Conservation (phyloP, 768 basidiomycete species). For the Naganishia randhawae region DNA sequence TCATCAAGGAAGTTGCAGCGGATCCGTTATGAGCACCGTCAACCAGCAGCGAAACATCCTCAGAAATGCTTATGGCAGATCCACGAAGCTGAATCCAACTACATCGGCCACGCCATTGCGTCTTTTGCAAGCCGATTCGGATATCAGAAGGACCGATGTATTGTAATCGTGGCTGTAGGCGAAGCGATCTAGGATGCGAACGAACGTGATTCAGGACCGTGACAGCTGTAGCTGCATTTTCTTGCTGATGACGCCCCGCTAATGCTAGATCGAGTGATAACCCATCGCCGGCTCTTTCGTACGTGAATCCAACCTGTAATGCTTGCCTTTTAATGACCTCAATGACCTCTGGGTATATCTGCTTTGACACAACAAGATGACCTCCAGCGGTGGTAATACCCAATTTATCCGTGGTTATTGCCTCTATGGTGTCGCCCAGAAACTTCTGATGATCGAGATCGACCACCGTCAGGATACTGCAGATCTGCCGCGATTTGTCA, state of each 20-base stretch:
- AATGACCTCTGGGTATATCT: constrained; percentile 58
- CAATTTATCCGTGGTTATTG: constrained; percentile 78
- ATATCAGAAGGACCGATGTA: constrained; percentile 58
- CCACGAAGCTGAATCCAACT: constrained; percentile 55
- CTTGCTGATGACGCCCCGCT: constrained; percentile 75
- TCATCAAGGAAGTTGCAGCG: constrained; percentile 64
- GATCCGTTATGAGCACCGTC: constrained; percentile 94
- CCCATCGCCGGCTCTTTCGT: neutral
- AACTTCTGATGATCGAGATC: constrained; percentile 92
- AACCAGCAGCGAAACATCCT: constrained; percentile 59
- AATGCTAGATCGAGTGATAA: constrained; percentile 58
- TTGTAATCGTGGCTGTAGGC: constrained; percentile 40
- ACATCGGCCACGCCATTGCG: constrained; percentile 78
- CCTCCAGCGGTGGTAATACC: constrained; percentile 65
- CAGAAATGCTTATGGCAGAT: constrained; percentile 32
- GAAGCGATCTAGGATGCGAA: constrained; percentile 47
- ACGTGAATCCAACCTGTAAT: neutral
- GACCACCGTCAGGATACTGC: constrained; percentile 78
- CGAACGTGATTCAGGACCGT: constrained; percentile 62
- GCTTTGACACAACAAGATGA: constrained; percentile 45
- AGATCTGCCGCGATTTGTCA: constrained; percentile 62
- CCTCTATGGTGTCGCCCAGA: constrained; percentile 68
- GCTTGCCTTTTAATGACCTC: neutral
- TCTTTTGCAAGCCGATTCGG: constrained; percentile 58
- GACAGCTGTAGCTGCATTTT: constrained; percentile 72